Conservation (phyloP, 371 early-diverging fungal genomes). For the Mucor piriformis region DNA sequence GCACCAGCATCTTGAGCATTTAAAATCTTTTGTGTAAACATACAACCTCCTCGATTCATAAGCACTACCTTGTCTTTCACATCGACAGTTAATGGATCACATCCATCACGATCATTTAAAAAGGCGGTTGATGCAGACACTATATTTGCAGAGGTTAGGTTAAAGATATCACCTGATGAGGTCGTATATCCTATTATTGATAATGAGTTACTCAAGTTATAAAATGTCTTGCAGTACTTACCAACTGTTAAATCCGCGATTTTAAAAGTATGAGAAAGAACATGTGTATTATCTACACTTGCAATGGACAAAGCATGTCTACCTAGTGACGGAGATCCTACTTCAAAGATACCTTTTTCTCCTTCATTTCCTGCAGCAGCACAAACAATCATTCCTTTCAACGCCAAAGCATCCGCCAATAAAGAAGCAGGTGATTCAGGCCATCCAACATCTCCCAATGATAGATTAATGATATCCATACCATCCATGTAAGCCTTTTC, state of each 20-base stretch:
- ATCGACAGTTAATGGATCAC: constrained; percentile 33
- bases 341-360: constrained; percentile 61
- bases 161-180: constrained; percentile 23
- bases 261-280: constrained; percentile 33
- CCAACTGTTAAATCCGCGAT: constrained; percentile 21
- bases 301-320: constrained; percentile 67
- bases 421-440: constrained; percentile 46
- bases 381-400: constrained; percentile 40
- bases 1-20: constrained; percentile 68
- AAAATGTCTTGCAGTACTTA: constrained; percentile 8
- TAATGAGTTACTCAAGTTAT: too few species aligned
- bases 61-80: constrained; percentile 61
- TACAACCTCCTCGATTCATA: constrained; percentile 64
- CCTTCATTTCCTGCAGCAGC: constrained; percentile 79
- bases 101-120: constrained; percentile 45
- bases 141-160: constrained; percentile 12
- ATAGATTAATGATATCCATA: constrained; percentile 56
- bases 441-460: constrained; percentile 50
- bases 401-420: constrained; percentile 37
- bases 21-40: constrained; percentile 41
- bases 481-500: constrained; percentile 71
- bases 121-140: constrained; percentile 27
- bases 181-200: constrained; percentile 32
- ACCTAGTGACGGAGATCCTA: constrained; percentile 68
- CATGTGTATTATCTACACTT: constrained; percentile 67